Conservation (phyloP, 495 filamentous ascomycete species). For the Aspergillus homomorphus region DNA sequence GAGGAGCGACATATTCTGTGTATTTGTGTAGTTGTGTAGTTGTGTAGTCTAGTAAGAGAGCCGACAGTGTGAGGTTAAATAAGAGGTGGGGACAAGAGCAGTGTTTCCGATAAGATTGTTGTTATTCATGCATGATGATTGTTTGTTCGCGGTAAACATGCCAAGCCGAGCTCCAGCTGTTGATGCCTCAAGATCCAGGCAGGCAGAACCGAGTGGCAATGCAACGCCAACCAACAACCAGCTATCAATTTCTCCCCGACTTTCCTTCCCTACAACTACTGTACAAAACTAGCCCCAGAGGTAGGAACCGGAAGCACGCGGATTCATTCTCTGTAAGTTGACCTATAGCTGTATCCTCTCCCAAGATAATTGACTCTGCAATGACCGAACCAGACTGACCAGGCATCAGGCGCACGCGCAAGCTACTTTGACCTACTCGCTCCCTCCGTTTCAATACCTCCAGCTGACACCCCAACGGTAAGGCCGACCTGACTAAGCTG, state of each 20-base stretch:
- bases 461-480: slow-evolving; percentile 26
- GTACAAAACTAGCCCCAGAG: background rate
- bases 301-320: background rate
- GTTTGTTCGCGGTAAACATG: slow-evolving; percentile 11
- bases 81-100: background rate
- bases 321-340: background rate
- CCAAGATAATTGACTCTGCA: background rate
- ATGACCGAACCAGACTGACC: background rate
- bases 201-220: slow-evolving; percentile 2
- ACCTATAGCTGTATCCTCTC: background rate
- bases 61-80: background rate
- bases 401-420: background rate
- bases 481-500: slow-evolving; percentile 44
- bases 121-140: background rate
- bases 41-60: background rate
- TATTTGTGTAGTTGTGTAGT: too few relatives aligned
- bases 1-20: slow-evolving; percentile 66
- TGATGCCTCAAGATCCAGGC: slow-evolving; percentile 27
- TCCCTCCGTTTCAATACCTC: background rate
- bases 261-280: background rate
- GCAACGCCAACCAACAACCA: slow-evolving; percentile 4
- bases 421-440: background rate
- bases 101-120: background rate
- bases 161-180: slow-evolving; percentile 12
- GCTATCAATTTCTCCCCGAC: background rate